A percentile compares a stretch with the other conserved stretches of the same genome.
phyloP scores from a whole-genome alignment of 2,329 filamentous ascomycete species.

The Pleoardoris graminearum region DNA sequence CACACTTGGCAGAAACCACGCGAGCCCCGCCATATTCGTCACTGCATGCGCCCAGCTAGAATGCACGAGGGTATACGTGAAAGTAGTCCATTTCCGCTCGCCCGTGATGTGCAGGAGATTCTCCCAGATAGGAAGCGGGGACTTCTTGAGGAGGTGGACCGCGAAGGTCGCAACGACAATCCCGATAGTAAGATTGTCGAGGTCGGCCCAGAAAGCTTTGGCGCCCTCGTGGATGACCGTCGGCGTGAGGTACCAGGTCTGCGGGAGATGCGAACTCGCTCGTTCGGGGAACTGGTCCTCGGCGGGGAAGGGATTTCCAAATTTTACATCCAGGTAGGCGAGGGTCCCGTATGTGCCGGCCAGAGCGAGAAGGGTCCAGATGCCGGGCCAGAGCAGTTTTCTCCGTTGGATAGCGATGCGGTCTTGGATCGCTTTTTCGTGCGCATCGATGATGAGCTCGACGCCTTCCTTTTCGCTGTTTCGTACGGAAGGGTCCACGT shows the following conservation, averaged over 20 bases:
- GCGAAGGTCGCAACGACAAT: background rate
- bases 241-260: background rate
- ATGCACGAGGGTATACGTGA: background rate
- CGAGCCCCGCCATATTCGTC: background rate
- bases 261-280: background rate
- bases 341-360: background rate
- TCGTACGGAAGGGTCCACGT: no score
- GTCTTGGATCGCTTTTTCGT: no score
- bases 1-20: background rate
- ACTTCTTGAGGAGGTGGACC: background rate
- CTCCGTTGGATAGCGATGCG: background rate
- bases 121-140: background rate
- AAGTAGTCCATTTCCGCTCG: background rate
- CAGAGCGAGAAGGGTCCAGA: background rate
- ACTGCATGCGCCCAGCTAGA: background rate
- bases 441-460: no score
- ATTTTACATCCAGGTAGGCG: background rate
- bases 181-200: background rate
- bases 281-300: background rate
- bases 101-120: background rate
- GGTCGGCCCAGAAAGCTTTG: background rate
- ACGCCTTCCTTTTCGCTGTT: no score
- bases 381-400: background rate
- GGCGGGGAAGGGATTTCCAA: background rate
- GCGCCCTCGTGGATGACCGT: background rate